Evolutionary conservation across 495 filamentous ascomycete genomes (phyloP), one percentile per base, ranked within the genome.

Genomic region (Cercophora newfieldiana): DNA sequence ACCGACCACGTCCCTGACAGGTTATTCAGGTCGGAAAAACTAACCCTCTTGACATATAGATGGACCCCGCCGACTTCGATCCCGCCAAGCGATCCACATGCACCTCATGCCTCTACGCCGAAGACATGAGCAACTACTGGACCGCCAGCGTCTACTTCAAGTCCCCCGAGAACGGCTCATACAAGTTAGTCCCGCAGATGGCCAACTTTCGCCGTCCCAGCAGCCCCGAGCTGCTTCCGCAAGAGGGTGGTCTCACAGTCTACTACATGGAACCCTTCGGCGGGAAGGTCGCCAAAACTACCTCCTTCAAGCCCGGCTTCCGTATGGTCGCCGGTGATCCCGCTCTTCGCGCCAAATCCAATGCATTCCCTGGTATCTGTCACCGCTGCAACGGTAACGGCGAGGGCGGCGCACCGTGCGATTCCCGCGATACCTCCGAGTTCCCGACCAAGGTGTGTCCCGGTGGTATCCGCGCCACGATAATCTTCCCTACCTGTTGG

Each of bases 51-150:
- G n/a, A n/a, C n/a, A n/a, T n/a, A n/a, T n/a, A n/a, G n/a, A 89
- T 90, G 85, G 77, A 77, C 61, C 19, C 80, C 87, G 22, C 81
- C 84, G 44, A 65, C 70, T 26, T 87, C 88, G 0, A 44, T 44
- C 37, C 37, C 4, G 12, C 54, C 22, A 26, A 57, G 26, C 19
- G 12, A 8, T 22, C 54, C 29, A 81, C 78, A 12, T 92, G 90
- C 72, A 88, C 87, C 37, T 84, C 88, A 1, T 89, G 89, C 66
- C 76, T 77, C 0, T 81, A 89, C 30, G 85, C 82, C 55, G 74
- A 83, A 63, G 90, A 93, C 75, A 77, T 87, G 65, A 89, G 85
- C 66, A 91, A 88, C 74, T 93, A 93, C 79, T 93, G 90, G 91
- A 84, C 85, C 10, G 88, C 91, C 1, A 75, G 73, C 62, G 76